Evolutionary conservation across 805 yeast genomes (phyloP).

Genomic region (Metschnikowia kofuensis): DNA sequence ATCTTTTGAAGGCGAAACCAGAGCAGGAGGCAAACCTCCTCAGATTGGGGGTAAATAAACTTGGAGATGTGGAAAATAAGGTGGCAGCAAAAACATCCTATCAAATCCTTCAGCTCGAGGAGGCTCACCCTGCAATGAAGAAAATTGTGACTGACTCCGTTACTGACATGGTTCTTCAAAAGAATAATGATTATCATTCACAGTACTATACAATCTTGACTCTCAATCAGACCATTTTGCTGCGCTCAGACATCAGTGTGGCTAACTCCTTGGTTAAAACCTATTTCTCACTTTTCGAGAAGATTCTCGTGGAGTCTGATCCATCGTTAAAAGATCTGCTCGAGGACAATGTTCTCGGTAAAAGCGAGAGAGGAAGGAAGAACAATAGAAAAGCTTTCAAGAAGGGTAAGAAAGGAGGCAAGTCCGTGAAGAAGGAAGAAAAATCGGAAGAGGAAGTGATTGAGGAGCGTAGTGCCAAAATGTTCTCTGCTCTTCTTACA

Average conservation of each 20-base stretch:
- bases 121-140: constrained; percentile 96
- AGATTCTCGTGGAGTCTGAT: constrained; percentile 69
- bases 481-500: constrained; percentile 87
- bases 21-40: constrained; percentile 94
- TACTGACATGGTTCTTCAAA: constrained; percentile 73
- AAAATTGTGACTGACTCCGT: constrained; percentile 73
- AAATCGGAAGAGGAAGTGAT: constrained; percentile 61
- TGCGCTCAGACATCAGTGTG: constrained; percentile 69
- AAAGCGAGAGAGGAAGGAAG: constrained; percentile 54
- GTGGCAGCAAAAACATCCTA: constrained; percentile 88
- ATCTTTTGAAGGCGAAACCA: constrained; percentile 78
- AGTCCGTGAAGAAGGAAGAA: constrained; percentile 58
- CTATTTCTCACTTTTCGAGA: constrained; percentile 84
- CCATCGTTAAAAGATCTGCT: constrained; percentile 38
- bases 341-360: constrained; percentile 44
- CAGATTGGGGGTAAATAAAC: constrained; percentile 84
- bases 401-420: constrained; percentile 86
- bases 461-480: constrained; percentile 79
- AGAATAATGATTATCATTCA: constrained; percentile 78
- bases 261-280: constrained; percentile 83
- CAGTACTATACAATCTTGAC: constrained; percentile 86
- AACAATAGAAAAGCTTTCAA: constrained; percentile 65
- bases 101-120: constrained; percentile 74
- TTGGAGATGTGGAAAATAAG: constrained; percentile 90
- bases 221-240: constrained; percentile 87